Conservation (phyloP, 2,329 filamentous ascomycete genomes). For the Cordyceps javanica region DNA sequence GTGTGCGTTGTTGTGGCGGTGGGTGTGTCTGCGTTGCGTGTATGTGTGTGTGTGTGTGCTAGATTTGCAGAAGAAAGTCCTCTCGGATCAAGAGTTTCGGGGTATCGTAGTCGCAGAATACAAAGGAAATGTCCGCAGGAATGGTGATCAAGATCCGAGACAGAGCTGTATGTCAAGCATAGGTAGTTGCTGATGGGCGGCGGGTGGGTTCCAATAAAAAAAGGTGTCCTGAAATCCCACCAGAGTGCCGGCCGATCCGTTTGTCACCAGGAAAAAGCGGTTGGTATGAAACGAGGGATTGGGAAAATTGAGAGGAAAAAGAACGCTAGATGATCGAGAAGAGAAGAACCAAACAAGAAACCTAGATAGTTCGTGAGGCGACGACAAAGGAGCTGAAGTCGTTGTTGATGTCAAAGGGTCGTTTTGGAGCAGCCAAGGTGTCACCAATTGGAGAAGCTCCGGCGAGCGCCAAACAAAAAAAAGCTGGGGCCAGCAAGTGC, state of each 20-base stretch:
- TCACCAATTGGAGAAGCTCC: slow-evolving; percentile 5
- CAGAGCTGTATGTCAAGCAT: slow-evolving; percentile 3
- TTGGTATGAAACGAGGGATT: background rate
- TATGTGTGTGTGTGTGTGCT: background rate
- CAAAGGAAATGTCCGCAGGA: background rate
- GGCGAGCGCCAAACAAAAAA: slow-evolving; percentile 13
- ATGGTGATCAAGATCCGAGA: slow-evolving; percentile 4
- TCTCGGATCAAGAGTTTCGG: background rate
- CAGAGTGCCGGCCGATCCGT: background rate
- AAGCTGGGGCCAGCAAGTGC: slow-evolving; percentile 7
- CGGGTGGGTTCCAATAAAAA: background rate
- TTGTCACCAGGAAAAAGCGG: background rate
- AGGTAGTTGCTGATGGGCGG: background rate
- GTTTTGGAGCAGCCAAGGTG: background rate
- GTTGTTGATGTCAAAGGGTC: background rate
- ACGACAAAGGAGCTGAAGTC: background rate
- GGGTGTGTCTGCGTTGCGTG: background rate
- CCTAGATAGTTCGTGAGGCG: background rate
- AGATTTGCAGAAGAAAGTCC: background rate
- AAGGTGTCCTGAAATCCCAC: slow-evolving; percentile 6
- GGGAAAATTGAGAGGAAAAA: background rate
- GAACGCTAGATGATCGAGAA: background rate
- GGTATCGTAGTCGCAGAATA: background rate
- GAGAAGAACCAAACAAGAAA: background rate
- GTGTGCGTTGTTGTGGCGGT: background rate